These are phyloP conservation scores for Bassia scoparia DNA, from an alignment of 148 eudicot genomes.

Conservation along the genomic window DNA sequence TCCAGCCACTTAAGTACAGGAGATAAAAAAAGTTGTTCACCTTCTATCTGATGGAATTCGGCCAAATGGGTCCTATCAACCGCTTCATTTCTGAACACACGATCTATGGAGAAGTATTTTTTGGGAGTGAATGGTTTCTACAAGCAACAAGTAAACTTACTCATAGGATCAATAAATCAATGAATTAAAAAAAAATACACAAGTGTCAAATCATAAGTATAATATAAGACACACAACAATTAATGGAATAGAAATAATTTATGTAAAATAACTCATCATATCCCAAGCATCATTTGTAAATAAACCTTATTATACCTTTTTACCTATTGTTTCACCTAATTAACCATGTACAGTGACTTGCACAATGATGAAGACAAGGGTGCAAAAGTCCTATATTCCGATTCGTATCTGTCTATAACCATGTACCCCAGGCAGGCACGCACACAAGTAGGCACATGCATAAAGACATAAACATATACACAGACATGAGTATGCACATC, in stretches of 20 bases:
- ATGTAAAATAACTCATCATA: neutral
- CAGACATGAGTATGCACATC: no score
- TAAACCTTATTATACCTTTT: neutral
- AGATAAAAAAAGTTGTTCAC: constrained; percentile 28
- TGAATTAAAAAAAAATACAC: neutral
- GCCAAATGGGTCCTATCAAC: constrained; percentile 97
- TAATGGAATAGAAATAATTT: neutral
- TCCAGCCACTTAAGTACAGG: neutral
- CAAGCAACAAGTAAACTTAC: constrained; percentile 10
- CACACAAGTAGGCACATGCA: no score
- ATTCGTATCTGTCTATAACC: no score
- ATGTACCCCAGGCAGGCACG: no score
- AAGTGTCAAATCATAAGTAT: neutral
- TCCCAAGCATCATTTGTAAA: neutral
- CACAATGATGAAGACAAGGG: no score
- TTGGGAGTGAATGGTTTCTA: constrained; percentile 76
- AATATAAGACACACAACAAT: neutral
- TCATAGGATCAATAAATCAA: neutral
- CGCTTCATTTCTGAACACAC: constrained; percentile 98
- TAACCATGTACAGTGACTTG: neutral
- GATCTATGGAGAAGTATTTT: constrained; percentile 84
- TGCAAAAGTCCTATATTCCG: no score
- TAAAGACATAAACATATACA: no score
- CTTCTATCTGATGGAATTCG: constrained; percentile 97
- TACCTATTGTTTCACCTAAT: neutral